Evolutionary conservation across 768 basidiomycete genomes (phyloP).

Genomic region (Leccinum variicolor): DNA sequence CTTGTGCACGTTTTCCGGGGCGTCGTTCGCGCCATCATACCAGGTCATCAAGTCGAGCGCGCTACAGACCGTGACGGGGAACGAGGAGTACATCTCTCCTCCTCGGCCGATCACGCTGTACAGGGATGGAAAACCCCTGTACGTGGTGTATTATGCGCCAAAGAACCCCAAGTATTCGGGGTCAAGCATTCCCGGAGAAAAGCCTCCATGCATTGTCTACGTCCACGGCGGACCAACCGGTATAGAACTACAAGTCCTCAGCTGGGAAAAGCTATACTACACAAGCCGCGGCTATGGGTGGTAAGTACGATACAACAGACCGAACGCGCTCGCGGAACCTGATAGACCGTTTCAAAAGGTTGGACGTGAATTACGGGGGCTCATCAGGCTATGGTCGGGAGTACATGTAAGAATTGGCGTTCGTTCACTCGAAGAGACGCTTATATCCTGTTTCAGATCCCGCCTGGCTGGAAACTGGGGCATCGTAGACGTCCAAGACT

Average conservation of each 20-base stretch:
- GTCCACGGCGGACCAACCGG: slow-evolving; percentile 75
- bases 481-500: slow-evolving; percentile 67
- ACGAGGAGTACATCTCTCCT: slow-evolving; percentile 38
- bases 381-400: slow-evolving; percentile 69
- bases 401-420: slow-evolving; percentile 43
- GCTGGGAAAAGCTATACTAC: slow-evolving; percentile 58
- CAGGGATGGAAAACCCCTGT: slow-evolving; percentile 40
- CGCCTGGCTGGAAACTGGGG: slow-evolving; percentile 69
- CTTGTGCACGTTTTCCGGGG: slow-evolving; percentile 23
- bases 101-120: slow-evolving; percentile 47
- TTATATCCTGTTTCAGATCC: slow-evolving; percentile 30
- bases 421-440: background rate
- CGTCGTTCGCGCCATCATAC: slow-evolving; percentile 23
- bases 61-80: slow-evolving; percentile 6
- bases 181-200: slow-evolving; percentile 44
- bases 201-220: slow-evolving; percentile 63
- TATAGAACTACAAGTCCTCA: slow-evolving; percentile 43
- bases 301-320: slow-evolving; percentile 32
- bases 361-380: slow-evolving; percentile 78
- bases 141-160: slow-evolving; percentile 67
- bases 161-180: slow-evolving; percentile 59
- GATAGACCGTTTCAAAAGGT: slow-evolving; percentile 32
- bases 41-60: slow-evolving; percentile 25
- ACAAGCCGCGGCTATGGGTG: slow-evolving; percentile 72
- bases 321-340: background rate